Evolutionary conservation across 2,329 filamentous ascomycete species (phyloP).

Genomic region (Paradendryphiella salina): DNA sequence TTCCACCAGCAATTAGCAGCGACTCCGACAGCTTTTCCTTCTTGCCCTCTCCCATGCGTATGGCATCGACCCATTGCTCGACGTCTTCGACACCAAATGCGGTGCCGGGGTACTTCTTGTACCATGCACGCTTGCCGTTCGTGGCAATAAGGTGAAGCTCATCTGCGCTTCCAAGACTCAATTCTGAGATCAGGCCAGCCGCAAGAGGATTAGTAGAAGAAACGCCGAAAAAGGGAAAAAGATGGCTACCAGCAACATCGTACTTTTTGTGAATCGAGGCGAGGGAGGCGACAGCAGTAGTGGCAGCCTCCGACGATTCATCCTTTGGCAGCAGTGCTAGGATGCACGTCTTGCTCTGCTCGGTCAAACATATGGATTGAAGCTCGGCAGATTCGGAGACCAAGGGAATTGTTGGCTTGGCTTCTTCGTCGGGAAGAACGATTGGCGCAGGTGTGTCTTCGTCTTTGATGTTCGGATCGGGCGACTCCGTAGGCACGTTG

Average conservation of each 20-base stretch:
- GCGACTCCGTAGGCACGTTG: conserved; percentile 57
- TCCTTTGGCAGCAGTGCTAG: conserved; percentile 58
- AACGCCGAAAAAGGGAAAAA: conserved; percentile 84
- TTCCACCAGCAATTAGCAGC: conserved; percentile 40
- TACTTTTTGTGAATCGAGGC: conserved; percentile 78
- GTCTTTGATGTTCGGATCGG: conserved; percentile 54
- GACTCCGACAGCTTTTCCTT: conserved; percentile 70
- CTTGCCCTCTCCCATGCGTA: conserved; percentile 81
- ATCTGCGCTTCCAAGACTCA: conserved; percentile 60
- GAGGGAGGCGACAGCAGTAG: conserved; percentile 56
- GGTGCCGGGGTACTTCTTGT: conserved; percentile 68
- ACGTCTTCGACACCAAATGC: conserved; percentile 64
- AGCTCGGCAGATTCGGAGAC: conserved; percentile 68
- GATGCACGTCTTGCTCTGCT: conserved; percentile 80
- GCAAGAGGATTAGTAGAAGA: conserved; percentile 64
- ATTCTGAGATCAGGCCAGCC: conserved; percentile 59
- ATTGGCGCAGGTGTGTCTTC: conserved; percentile 54
- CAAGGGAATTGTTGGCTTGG: conserved; percentile 65
- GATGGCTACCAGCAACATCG: conserved; percentile 63
- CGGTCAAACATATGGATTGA: conserved; percentile 69
- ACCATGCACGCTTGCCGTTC: conserved; percentile 86
- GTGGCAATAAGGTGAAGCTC: conserved; percentile 75
- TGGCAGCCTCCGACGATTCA: conserved; percentile 54
- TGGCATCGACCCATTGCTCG: conserved; percentile 87
- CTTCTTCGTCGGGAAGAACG: conserved; percentile 56